Conservation (phyloP, 345 rosid genomes). For the Euphorbia peplus region DNA sequence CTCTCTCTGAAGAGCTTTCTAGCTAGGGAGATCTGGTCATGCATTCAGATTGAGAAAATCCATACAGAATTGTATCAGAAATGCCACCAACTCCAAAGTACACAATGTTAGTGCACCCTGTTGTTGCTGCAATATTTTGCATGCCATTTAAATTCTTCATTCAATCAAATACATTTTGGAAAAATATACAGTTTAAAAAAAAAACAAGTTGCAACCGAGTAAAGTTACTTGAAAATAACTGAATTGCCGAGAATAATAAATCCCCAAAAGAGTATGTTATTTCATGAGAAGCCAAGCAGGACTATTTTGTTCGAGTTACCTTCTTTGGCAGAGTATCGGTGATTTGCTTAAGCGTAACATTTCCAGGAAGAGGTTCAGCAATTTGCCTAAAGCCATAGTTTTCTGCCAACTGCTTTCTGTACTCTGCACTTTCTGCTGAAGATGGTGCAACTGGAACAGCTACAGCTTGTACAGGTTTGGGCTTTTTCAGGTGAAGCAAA, state of each 20-base stretch:
- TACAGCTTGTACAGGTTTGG: conserved; percentile 50
- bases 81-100: too few relatives aligned
- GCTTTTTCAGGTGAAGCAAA: conserved; percentile 32
- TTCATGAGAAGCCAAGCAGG: background rate
- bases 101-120: background rate
- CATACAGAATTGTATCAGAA: too few relatives aligned
- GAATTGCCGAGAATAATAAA: background rate
- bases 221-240: conserved; percentile 8
- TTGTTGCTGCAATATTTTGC: background rate
- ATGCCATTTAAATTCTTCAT: background rate
- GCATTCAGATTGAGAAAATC: too few relatives aligned
- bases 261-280: background rate
- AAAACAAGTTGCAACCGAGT: background rate
- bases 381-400: conserved; percentile 79
- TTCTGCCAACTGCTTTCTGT: conserved; percentile 64
- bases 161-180: background rate
- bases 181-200: background rate
- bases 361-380: conserved; percentile 82
- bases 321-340: conserved; percentile 75
- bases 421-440: conserved; percentile 52
- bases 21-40: background rate
- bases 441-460: conserved; percentile 61
- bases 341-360: conserved; percentile 67
- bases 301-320: conserved; percentile 32
- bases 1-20: background rate